These are phyloP conservation scores for Botrytis hyacinthi DNA, from an alignment of 2,329 filamentous ascomycete genomes.

Conservation along the genomic window DNA sequence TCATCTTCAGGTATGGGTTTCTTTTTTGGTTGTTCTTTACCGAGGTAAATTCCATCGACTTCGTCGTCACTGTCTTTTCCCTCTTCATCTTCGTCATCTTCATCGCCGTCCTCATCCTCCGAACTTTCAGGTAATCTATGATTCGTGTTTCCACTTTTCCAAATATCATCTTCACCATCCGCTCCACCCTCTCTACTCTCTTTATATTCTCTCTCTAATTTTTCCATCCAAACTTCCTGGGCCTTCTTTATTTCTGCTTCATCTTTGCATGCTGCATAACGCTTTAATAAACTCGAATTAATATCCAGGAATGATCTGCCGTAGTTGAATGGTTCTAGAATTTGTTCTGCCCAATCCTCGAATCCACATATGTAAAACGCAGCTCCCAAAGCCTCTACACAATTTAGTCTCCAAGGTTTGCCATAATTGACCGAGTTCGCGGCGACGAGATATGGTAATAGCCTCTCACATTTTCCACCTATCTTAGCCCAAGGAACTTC, in stretches of 20 bases:
- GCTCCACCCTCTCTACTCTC: slow-evolving; percentile 69
- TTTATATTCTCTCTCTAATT: slow-evolving; percentile 85
- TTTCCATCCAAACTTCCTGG: slow-evolving; percentile 83
- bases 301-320: slow-evolving; percentile 87
- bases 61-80: slow-evolving; percentile 48
- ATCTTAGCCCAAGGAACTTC: slow-evolving; percentile 91
- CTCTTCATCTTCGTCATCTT: slow-evolving; percentile 47
- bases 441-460: slow-evolving; percentile 92
- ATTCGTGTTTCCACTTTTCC: slow-evolving; percentile 90
- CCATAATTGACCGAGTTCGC: slow-evolving; percentile 98
- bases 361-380: slow-evolving; percentile 93
- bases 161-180: slow-evolving; percentile 67
- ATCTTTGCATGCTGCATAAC: slow-evolving; percentile 79
- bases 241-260: slow-evolving; percentile 80
- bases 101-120: slow-evolving; percentile 49
- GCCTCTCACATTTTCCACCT: slow-evolving; percentile 85
- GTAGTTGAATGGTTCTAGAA: slow-evolving; percentile 83
- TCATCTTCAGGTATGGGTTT: slow-evolving; percentile 42
- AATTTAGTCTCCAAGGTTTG: slow-evolving; percentile 91
- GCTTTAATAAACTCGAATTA: slow-evolving; percentile 76
- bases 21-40: slow-evolving; percentile 50
- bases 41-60: slow-evolving; percentile 59
- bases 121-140: slow-evolving; percentile 54
- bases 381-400: slow-evolving; percentile 89
- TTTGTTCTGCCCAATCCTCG: slow-evolving; percentile 81